phyloP scores from a whole-genome alignment of 495 filamentous ascomycete genomes.

The Chlorociboria aeruginascens region DNA sequence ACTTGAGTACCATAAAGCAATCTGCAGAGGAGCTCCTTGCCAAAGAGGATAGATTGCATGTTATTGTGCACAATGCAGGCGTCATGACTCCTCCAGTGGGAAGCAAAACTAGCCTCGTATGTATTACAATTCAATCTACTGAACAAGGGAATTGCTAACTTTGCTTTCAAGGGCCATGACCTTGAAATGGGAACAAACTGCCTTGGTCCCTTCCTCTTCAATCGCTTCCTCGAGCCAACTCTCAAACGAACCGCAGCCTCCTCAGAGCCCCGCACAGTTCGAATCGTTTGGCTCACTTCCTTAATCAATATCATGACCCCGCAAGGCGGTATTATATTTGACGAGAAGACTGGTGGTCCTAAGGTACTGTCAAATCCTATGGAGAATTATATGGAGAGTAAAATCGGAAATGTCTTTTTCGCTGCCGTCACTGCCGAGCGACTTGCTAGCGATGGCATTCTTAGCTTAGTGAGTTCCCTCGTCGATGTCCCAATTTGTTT shows the following conservation, averaged over 20 bases:
- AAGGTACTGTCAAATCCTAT: background rate
- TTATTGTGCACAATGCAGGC: slow-evolving; percentile 36
- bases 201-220: slow-evolving; percentile 35
- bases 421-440: background rate
- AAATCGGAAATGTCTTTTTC: background rate
- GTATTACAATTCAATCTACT: background rate
- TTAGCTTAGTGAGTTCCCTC: background rate
- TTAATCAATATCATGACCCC: background rate
- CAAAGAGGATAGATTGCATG: slow-evolving; percentile 28
- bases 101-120: slow-evolving; percentile 8
- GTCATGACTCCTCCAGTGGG: slow-evolving; percentile 27
- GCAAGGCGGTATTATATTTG: background rate
- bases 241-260: slow-evolving; percentile 8
- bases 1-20: slow-evolving; percentile 25
- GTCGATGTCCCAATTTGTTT: too few relatives aligned
- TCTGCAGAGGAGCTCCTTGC: slow-evolving; percentile 20
- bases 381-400: background rate
- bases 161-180: slow-evolving; percentile 23
- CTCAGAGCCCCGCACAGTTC: background rate
- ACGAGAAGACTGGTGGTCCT: background rate
- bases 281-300: background rate
- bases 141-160: background rate
- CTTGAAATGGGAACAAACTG: slow-evolving; percentile 34
- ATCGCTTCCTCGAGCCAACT: slow-evolving; percentile 25
- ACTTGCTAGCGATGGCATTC: background rate